Evolutionary conservation across 1,284 basidiomycete genomes (phyloP).

Genomic region (Papiliotrema laurentii): DNA sequence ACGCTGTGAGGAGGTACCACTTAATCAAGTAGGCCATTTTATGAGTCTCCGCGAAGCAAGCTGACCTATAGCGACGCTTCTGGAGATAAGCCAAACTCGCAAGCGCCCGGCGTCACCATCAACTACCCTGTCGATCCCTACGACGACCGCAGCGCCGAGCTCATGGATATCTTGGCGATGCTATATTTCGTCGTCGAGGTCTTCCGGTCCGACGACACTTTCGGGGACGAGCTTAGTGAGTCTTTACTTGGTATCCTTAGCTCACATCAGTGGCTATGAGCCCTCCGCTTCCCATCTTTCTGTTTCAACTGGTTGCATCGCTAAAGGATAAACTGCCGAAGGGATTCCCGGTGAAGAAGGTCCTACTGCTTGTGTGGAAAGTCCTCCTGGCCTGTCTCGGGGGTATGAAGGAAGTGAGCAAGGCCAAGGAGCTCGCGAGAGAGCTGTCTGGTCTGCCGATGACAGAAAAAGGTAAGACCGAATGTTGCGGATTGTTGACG

Average conservation of each 20-base stretch:
- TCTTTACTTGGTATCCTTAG: conserved; percentile 17
- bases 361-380: conserved; percentile 96
- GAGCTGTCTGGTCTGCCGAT: conserved; percentile 70
- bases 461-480: conserved; percentile 55
- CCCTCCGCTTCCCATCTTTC: conserved; percentile 86
- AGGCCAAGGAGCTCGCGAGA: conserved; percentile 79
- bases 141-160: conserved; percentile 62
- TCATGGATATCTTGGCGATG: conserved; percentile 86
- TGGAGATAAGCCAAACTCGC: conserved; percentile 8
- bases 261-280: conserved; percentile 76
- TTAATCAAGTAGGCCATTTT: no score
- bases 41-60: conserved; percentile 14
- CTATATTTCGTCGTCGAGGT: conserved; percentile 90
- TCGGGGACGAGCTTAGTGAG: conserved; percentile 92
- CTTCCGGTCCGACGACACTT: conserved; percentile 84
- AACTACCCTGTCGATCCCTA: conserved; percentile 28
- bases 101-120: conserved; percentile 3
- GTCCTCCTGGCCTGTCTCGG: conserved; percentile 87
- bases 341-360: conserved; percentile 95
- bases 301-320: conserved; percentile 82
- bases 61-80: conserved; percentile 8
- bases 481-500: background rate
- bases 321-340: conserved; percentile 91
- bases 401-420: conserved; percentile 76
- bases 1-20: conserved; percentile 78